phyloP scores from a whole-genome alignment of 176 grass and related monocot genomes.

The maize (Zea mays) region Zm-B73-REFERENCE-NAM-5.0 NC_050096.1:267078501-267079000 shows the following conservation, averaged over 20 bases:
- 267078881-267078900: slow-evolving; percentile 15
- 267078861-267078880: no score
- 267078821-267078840: not conserved
- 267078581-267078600: slow-evolving; percentile 61
- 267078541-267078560: slow-evolving; percentile 86
- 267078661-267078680: not conserved
- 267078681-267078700: not conserved
- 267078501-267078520: not conserved
- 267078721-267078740: not conserved
- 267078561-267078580: slow-evolving; percentile 74
- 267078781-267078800: not conserved
- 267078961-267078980: not conserved
- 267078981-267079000: not conserved
- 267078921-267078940: not conserved
- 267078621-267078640: slow-evolving; percentile 74
- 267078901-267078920: not conserved
- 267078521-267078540: slow-evolving; percentile 35
- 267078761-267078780: not conserved
- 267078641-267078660: slow-evolving; percentile 81
- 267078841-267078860: not conserved
- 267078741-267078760: slow-evolving; percentile 1
- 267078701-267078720: slow-evolving; percentile 3
- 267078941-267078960: not conserved
- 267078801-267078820: not conserved
- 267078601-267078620: slow-evolving; percentile 80